A percentile compares a stretch with the other conserved stretches of the same genome.
These are phyloP conservation scores for Dothidotthia symphoricarpi DNA, from an alignment of 2,329 filamentous ascomycete genomes.

Conservation along the genomic window DNA sequence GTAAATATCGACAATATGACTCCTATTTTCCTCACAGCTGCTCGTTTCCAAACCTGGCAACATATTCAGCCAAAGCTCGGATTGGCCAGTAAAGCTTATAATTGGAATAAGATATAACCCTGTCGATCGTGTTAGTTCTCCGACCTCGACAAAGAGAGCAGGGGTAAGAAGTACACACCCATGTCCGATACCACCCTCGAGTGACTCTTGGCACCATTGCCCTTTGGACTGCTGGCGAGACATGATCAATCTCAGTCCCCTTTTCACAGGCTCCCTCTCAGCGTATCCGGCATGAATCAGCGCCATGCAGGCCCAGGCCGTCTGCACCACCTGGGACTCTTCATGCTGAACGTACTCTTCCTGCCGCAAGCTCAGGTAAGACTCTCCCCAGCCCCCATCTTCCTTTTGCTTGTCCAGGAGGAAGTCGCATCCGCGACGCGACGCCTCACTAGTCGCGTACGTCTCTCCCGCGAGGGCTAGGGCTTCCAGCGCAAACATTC, in stretches of 20 bases:
- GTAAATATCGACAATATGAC: no score
- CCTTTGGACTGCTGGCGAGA: slow-evolving; percentile 3
- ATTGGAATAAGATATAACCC: slow-evolving; percentile 1
- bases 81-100: slow-evolving; percentile 6
- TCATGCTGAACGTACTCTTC: slow-evolving; percentile 2
- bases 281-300: slow-evolving; percentile 2
- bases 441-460: neutral
- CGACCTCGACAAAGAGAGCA: neutral
- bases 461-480: slow-evolving; percentile 2
- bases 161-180: slow-evolving; percentile 2
- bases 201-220: slow-evolving; percentile 1
- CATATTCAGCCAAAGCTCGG: neutral
- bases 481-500: slow-evolving; percentile 5
- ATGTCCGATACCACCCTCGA: slow-evolving; percentile 3
- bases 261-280: neutral
- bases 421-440: slow-evolving; percentile 3
- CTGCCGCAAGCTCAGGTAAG: neutral
- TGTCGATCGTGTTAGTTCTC: neutral
- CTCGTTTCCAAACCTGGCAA: no score
- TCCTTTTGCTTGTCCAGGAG: slow-evolving; percentile 2
- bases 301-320: slow-evolving; percentile 1
- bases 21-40: no score
- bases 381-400: slow-evolving; percentile 9
- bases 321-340: slow-evolving; percentile 2
- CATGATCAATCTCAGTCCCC: slow-evolving; percentile 2